phyloP scores from a whole-genome alignment of 1,139 yeast genomes.

The Suhomyces yuchorum region DNA sequence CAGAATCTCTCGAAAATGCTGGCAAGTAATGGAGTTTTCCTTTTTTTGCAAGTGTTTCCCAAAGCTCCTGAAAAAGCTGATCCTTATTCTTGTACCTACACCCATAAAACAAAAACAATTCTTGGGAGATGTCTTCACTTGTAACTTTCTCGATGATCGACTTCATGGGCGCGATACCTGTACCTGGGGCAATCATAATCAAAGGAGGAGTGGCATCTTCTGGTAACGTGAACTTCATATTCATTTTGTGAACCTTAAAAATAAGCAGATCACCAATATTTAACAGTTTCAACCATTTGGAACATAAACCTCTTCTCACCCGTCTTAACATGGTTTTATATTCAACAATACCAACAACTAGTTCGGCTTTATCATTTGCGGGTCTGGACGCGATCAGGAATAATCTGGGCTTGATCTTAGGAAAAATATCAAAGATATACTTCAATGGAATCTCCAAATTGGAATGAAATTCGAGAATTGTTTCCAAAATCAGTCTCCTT shows the following conservation, averaged over 20 bases:
- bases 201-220: constrained; percentile 47
- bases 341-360: constrained; percentile 82
- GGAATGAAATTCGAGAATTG: constrained; percentile 75
- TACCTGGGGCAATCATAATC: constrained; percentile 83
- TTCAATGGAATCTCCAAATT: constrained; percentile 70
- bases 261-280: constrained; percentile 50
- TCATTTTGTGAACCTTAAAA: constrained; percentile 56
- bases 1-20: constrained; percentile 25
- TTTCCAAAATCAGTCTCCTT: constrained; percentile 82
- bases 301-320: constrained; percentile 79
- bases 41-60: constrained; percentile 41
- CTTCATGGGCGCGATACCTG: constrained; percentile 90
- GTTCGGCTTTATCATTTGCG: constrained; percentile 46
- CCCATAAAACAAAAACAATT: constrained; percentile 68
- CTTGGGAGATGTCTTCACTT: constrained; percentile 20
- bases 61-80: constrained; percentile 59
- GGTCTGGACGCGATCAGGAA: constrained; percentile 80
- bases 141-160: constrained; percentile 52
- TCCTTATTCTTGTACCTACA: constrained; percentile 71
- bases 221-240: constrained; percentile 33
- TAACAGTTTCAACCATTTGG: constrained; percentile 68
- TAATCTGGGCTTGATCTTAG: constrained; percentile 74
- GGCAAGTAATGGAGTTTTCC: constrained; percentile 25
- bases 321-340: constrained; percentile 80
- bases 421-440: constrained; percentile 74